Conservation (phyloP, 2,329 filamentous ascomycete species). For the Fusarium sp. region DNA sequence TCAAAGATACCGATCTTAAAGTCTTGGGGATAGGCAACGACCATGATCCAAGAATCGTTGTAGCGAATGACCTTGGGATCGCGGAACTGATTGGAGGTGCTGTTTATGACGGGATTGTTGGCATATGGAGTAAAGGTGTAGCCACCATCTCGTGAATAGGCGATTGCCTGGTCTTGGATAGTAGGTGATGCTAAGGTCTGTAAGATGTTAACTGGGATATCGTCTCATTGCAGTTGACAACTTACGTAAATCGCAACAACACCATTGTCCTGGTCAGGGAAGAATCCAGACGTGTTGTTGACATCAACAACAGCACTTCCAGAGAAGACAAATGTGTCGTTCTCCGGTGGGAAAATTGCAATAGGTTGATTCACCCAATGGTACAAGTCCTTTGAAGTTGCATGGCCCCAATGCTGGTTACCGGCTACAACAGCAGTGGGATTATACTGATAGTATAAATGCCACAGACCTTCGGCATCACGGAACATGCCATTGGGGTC, state of each 20-base stretch:
- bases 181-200: conserved; percentile 42
- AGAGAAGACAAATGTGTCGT: conserved; percentile 61
- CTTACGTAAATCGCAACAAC: conserved; percentile 64
- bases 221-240: background rate
- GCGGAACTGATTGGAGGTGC: conserved; percentile 67
- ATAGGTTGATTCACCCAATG: conserved; percentile 74
- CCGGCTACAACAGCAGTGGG: conserved; percentile 59
- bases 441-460: conserved; percentile 73
- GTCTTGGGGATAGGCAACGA: conserved; percentile 62
- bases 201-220: background rate
- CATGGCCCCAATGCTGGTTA: conserved; percentile 76
- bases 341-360: conserved; percentile 64
- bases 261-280: conserved; percentile 68
- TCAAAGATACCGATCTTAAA: conserved; percentile 71
- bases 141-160: conserved; percentile 71
- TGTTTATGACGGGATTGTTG: conserved; percentile 69
- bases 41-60: conserved; percentile 67
- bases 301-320: conserved; percentile 69
- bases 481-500: conserved; percentile 74
- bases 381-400: conserved; percentile 70
- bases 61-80: conserved; percentile 75
- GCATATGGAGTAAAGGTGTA: conserved; percentile 71
- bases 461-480: conserved; percentile 68
- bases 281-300: conserved; percentile 76
- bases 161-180: conserved; percentile 67